Percentiles rank a stretch among this genome's conserved stretches.
Evolutionary conservation across 345 rosid genomes (phyloP).

Genomic region (Eucalyptus brandiana): DNA sequence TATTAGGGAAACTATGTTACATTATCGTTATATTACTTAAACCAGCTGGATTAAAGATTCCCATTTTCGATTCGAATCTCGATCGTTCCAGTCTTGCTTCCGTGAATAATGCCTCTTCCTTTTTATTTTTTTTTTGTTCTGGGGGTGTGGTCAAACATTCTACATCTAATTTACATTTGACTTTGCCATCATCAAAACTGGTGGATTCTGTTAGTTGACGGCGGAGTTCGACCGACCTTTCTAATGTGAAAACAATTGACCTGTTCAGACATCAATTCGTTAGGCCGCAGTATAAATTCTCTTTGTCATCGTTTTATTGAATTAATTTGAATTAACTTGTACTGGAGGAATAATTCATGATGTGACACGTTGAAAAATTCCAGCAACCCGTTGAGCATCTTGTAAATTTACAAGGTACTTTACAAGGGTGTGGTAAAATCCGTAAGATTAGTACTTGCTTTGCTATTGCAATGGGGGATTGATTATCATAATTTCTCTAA

Average conservation of each 20-base stretch:
- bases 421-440: neutral
- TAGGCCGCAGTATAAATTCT: neutral
- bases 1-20: neutral
- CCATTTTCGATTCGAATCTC: neutral
- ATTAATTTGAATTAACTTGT: neutral
- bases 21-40: neutral
- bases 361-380: neutral
- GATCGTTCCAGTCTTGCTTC: neutral
- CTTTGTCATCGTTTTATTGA: neutral
- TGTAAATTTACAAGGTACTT: neutral
- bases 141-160: neutral
- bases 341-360: neutral
- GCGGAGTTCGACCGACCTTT: neutral
- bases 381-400: neutral
- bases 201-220: neutral
- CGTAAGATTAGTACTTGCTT: neutral
- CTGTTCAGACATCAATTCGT: neutral
- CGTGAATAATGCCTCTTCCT: neutral
- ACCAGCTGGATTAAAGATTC: neutral
- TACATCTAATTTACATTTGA: neutral
- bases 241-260: neutral
- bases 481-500: neutral
- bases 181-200: neutral
- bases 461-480: neutral
- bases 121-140: neutral